These are phyloP conservation scores for Leishmania mexicana DNA, from an alignment of 208 protist genomes.

Conservation along the genomic window DNA sequence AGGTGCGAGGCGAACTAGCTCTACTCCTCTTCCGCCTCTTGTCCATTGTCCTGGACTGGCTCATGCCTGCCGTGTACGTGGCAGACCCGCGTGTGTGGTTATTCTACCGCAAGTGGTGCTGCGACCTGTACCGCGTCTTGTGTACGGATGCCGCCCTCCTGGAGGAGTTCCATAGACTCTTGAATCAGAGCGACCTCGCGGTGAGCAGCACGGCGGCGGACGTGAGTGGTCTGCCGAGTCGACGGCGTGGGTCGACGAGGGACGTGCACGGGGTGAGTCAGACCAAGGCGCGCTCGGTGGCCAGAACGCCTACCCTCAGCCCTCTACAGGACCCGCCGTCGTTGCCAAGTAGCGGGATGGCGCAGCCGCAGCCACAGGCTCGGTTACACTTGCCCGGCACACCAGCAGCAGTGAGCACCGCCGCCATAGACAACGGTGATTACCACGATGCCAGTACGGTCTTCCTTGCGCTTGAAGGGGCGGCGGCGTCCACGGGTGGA, in stretches of 20 bases:
- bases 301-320: neutral
- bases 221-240: neutral
- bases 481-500: neutral
- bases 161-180: constrained; percentile 50
- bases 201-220: constrained; percentile 4
- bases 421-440: neutral
- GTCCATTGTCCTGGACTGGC: constrained; percentile 69
- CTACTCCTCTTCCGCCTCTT: constrained; percentile 80
- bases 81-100: constrained; percentile 54
- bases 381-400: neutral
- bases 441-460: neutral
- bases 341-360: neutral
- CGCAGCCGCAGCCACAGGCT: constrained; percentile 1
- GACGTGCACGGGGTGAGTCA: neutral
- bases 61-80: constrained; percentile 77
- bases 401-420: neutral
- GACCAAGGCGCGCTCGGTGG: neutral
- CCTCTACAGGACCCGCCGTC: neutral
- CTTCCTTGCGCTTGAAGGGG: neutral
- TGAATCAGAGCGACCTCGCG: constrained; percentile 37
- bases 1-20: constrained; percentile 72
- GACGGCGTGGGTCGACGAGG: neutral
- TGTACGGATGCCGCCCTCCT: constrained; percentile 62
- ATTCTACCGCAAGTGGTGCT: constrained; percentile 88
- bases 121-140: constrained; percentile 77